Evolutionary conservation across 805 yeast genomes (phyloP).

Genomic region (Jamesozyma piceae): DNA sequence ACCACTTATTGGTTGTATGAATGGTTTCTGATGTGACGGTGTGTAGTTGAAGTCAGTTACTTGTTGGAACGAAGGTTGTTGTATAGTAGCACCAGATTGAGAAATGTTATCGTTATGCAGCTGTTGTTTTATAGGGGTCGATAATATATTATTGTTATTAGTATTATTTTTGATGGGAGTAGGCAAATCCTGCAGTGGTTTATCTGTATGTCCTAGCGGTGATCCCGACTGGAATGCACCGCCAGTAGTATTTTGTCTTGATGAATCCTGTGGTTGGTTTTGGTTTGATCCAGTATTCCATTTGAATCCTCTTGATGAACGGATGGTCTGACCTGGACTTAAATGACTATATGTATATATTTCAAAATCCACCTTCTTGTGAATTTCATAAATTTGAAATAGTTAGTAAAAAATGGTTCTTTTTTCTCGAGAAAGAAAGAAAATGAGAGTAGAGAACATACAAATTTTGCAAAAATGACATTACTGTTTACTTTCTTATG

Average conservation of each 20-base stretch:
- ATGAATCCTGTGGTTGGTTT: slow-evolving; percentile 6
- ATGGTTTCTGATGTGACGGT: slow-evolving; percentile 31
- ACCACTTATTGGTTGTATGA: slow-evolving; percentile 23
- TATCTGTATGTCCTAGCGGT: no score
- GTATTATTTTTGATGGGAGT: not conserved
- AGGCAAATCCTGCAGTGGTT: not conserved
- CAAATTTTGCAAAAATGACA: slow-evolving; percentile 28
- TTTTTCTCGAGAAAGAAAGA: no score
- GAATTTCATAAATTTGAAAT: no score
- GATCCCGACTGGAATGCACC: no score
- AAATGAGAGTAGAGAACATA: no score
- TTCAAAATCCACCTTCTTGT: no score
- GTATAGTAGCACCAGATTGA: slow-evolving; percentile 1
- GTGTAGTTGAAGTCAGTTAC: slow-evolving; percentile 31
- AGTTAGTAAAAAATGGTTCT: no score
- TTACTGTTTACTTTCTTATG: slow-evolving; percentile 2
- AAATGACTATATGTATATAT: no score
- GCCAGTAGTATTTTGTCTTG: not conserved
- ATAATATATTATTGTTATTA: not conserved
- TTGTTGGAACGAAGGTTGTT: slow-evolving; percentile 6
- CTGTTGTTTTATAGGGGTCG: slow-evolving; percentile 10
- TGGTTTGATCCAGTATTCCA: slow-evolving; percentile 22
- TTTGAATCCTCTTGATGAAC: slow-evolving; percentile 39
- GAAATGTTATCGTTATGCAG: not conserved
- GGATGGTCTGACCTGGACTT: slow-evolving; percentile 39